Evolutionary conservation across 805 yeast species (phyloP), one percentile per base, ranked within the genome.

Genomic region (Ogataea nitratoaversa): DNA sequence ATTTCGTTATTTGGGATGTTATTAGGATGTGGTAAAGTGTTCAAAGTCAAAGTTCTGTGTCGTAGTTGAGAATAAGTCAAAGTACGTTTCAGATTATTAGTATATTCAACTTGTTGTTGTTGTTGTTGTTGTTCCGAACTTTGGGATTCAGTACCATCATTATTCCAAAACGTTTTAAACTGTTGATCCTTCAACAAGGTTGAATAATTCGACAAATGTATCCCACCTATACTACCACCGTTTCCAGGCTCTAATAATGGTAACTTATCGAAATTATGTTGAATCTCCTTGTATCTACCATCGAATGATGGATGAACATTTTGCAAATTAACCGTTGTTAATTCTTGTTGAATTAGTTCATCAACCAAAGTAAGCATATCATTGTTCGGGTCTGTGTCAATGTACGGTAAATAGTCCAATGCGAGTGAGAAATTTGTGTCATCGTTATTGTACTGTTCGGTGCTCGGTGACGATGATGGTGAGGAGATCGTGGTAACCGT

Each of bases 21-120:
- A n/a, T n/a, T n/a, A n/a, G n/a, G n/a, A n/a, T n/a, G n/a, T n/a
- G n/a, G 16, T 14, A 14, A 7, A 12, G 8, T 25, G 13, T n/a
- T 13, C 19, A 51, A 40, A 13, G 40, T 29, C 18, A 78, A 53
- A 13, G 68, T 65, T 16, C 76, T 50, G 22, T 63, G 58, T 34
- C 72, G 67, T 31, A 70, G 58, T 18, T 55, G 46, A 4, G 72
- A 51, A 50, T 71, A 71, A 22, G 70, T 64, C 24, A 73, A 44
- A 5, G 72, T 59, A 8, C 69, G 59, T 43, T 65, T 62, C 47
- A 67, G 42, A 19, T 53, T 49, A 16, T 46, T 38, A 4, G 16
- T 14, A 51, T 33, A 54, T 43, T 42, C 46, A 35, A 32, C 22
- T 30, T 9, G 7, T 22, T 24, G 20, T 6, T 20, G 11, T 22